Evolutionary conservation across 495 filamentous ascomycete genomes (phyloP), one percentile per base, ranked within the genome.

Genomic region (Sordaria brevicollis): DNA sequence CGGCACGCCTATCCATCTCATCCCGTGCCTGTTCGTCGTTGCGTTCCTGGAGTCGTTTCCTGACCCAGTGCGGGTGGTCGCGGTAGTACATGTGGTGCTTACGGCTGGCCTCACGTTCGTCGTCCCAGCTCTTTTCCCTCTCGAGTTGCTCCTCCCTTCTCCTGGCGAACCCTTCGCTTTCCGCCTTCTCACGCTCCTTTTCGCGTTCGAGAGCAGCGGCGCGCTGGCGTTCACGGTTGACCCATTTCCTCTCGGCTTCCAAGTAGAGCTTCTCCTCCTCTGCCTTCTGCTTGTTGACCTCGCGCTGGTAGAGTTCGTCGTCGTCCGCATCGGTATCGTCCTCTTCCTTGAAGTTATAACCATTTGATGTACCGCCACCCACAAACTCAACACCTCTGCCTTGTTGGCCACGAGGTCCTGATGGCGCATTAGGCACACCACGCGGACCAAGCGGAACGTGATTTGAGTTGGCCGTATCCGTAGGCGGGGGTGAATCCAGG

Each of bases 311-410:
- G 15, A 98, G 86, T 75, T 97, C 95, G 31, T 90, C 88, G 75
- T 99, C 96, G 73, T 89, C 91, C 1, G 92, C 92, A 71, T 93
- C 90, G n/a, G 89, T 90, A 39, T 97, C 92, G 71, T 97, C 95
- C 35, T 94, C 94, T 67, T 96, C 92, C 11, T 85, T 85, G 54
- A 89, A 85, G 68, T 70, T 43, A 11, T 83, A 82, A 3, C 82
- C 81, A 71, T 92, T 93, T 2, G 88, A 85, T 9, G 76, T 69
- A 21, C 86, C 89, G 3, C 94, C 94, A 74, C 96, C 97, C 19
- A 97, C 90, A 79, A 98, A 99, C 0, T 88, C 81, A 2, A 98
- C 90, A 11, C 80, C 79, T 49, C 80, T 90, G 8, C 43, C 43
- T 29, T 71, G 70, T n/a, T 75, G 75, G 1, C 92, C 91, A 68